A percentile compares a stretch with the other conserved stretches of the same genome.
These are phyloP conservation scores for Leucocoprinus sp. DNA, from an alignment of 768 basidiomycete genomes.

Conservation along the genomic window DNA sequence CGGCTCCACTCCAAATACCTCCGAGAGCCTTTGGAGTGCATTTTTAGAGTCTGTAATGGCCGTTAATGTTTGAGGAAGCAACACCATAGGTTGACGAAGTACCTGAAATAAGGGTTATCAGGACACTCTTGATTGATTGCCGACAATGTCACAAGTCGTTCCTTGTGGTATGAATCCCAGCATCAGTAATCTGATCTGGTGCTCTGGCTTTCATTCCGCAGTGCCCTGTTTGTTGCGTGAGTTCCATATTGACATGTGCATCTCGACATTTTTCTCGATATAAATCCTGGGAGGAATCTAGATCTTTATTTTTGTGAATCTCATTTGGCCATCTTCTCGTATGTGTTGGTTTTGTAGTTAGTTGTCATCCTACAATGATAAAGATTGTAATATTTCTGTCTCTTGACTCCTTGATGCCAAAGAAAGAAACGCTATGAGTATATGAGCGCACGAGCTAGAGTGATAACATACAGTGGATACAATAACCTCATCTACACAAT, in stretches of 20 bases:
- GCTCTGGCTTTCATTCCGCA: conserved; percentile 2
- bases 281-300: neutral
- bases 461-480: too few relatives aligned
- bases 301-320: neutral
- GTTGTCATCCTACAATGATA: too few relatives aligned
- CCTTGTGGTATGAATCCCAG: neutral
- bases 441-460: too few relatives aligned
- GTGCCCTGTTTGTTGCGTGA: neutral
- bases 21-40: conserved; percentile 43
- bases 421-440: too few relatives aligned
- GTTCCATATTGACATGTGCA: conserved; percentile 1
- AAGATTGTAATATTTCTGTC: too few relatives aligned
- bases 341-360: neutral
- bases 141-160: neutral
- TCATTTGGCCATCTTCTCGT: neutral
- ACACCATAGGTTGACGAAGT: conserved; percentile 64
- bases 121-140: neutral
- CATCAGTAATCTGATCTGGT: neutral
- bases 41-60: conserved; percentile 58
- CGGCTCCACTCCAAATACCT: conserved; percentile 49
- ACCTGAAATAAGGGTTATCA: conserved; percentile 26
- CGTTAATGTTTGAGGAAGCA: conserved; percentile 53
- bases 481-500: too few relatives aligned
- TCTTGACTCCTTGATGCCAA: too few relatives aligned
- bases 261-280: neutral